A percentile compares a stretch with the other conserved stretches of the same genome.
Evolutionary conservation across 2,329 filamentous ascomycete species (phyloP).

Genomic region (Reticulascus tulasneorum): DNA sequence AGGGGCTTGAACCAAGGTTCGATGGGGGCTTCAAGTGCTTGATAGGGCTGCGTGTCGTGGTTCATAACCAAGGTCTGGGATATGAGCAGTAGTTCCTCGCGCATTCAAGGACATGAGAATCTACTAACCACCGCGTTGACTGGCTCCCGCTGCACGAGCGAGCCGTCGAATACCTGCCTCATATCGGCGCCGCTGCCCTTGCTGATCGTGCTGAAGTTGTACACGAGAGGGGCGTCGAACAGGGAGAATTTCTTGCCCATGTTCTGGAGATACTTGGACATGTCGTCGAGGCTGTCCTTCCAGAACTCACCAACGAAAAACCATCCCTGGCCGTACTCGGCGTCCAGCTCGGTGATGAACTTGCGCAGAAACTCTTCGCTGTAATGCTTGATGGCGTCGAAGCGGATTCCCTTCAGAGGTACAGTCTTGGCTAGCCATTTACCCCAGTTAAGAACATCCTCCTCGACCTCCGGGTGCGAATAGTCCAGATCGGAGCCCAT

Average conservation of each 20-base stretch:
- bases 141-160: constrained; percentile 44
- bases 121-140: constrained; percentile 29
- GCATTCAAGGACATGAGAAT: no score
- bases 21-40: constrained; percentile 49
- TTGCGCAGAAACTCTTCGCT: constrained; percentile 61
- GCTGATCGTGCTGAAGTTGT: constrained; percentile 61
- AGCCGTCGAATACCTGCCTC: constrained; percentile 57
- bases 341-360: constrained; percentile 57
- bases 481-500: constrained; percentile 73
- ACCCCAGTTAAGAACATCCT: constrained; percentile 64
- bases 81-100: neutral
- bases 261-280: constrained; percentile 24
- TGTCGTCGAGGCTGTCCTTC: constrained; percentile 32
- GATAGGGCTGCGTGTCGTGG: constrained; percentile 57
- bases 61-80: constrained; percentile 65
- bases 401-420: constrained; percentile 60
- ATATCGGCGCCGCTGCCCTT: constrained; percentile 55
- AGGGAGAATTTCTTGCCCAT: constrained; percentile 57
- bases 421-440: constrained; percentile 61
- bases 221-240: constrained; percentile 66
- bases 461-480: constrained; percentile 55
- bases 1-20: constrained; percentile 66
- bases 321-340: constrained; percentile 32
- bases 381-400: constrained; percentile 72
- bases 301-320: constrained; percentile 36